Conservation (phyloP, 805 yeast species). For the Clavispora carvajalis region DNA sequence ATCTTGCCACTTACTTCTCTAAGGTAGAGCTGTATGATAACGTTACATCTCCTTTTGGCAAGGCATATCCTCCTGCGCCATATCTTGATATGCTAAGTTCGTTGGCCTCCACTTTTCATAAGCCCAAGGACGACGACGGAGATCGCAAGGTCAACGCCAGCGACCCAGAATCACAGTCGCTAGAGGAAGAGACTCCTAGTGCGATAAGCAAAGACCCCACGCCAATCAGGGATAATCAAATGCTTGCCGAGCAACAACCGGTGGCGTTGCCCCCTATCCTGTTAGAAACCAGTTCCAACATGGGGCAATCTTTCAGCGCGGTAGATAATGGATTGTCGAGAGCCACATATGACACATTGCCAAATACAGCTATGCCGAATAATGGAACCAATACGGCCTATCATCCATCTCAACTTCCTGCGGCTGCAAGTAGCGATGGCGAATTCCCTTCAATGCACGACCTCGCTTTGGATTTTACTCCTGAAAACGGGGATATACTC, state of each 20-base stretch:
- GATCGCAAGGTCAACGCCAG: not conserved
- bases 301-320: too few relatives aligned
- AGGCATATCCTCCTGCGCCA: constrained; percentile 2
- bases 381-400: too few relatives aligned
- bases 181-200: not conserved
- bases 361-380: too few relatives aligned
- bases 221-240: too few relatives aligned
- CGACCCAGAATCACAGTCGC: not conserved
- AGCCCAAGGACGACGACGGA: constrained; percentile 4
- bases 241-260: too few relatives aligned
- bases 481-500: constrained; percentile 43
- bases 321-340: too few relatives aligned
- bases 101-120: constrained; percentile 14
- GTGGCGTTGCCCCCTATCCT: too few relatives aligned
- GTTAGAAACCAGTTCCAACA: too few relatives aligned
- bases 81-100: constrained; percentile 16
- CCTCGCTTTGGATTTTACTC: constrained; percentile 20
- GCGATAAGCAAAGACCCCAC: too few relatives aligned
- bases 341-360: too few relatives aligned
- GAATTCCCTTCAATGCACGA: not conserved
- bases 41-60: not conserved
- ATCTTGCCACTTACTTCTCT: constrained; percentile 6
- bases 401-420: not conserved
- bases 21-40: not conserved
- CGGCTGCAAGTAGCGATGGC: too few relatives aligned